Percentiles rank a stretch among this genome's conserved stretches.
Conservation (phyloP, 352 stramenopile genomes). For the Globisporangium viniferum region DNA sequence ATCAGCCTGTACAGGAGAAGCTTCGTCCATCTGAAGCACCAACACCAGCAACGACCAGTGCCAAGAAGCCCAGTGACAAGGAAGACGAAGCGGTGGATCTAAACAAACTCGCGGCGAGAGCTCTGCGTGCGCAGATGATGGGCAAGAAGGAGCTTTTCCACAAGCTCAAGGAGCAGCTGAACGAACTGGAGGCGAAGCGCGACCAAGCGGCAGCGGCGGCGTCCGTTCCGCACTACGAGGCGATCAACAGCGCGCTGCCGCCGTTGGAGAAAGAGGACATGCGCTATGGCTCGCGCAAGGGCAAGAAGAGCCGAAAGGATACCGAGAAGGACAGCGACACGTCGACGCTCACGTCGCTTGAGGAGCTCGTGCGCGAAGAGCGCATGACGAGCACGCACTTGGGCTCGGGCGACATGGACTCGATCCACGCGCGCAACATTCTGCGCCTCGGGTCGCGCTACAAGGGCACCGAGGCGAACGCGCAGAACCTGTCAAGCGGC, state of each 20-base stretch:
- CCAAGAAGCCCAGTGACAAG: background rate
- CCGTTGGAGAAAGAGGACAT: slow-evolving; percentile 70
- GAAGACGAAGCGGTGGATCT: slow-evolving; percentile 43
- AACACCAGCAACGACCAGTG: background rate
- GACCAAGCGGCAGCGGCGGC: slow-evolving; percentile 37
- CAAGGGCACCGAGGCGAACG: slow-evolving; percentile 63
- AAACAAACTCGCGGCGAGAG: slow-evolving; percentile 79
- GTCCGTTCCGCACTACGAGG: slow-evolving; percentile 58
- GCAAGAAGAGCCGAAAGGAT: slow-evolving; percentile 53
- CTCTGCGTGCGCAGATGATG: slow-evolving; percentile 80
- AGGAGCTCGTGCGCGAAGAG: slow-evolving; percentile 80
- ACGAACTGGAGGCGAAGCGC: slow-evolving; percentile 68
- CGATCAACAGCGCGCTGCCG: slow-evolving; percentile 52
- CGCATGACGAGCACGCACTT: slow-evolving; percentile 45
- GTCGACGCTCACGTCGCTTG: slow-evolving; percentile 35
- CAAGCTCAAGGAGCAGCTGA: slow-evolving; percentile 72
- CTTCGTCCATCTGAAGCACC: too few relatives aligned
- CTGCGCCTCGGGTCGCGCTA: slow-evolving; percentile 69
- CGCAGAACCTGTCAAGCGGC: slow-evolving; percentile 61
- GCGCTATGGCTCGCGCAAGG: slow-evolving; percentile 49
- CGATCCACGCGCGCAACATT: slow-evolving; percentile 67
- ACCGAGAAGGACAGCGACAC: slow-evolving; percentile 17
- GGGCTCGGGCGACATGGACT: slow-evolving; percentile 64
- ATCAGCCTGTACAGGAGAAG: background rate
- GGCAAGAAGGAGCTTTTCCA: slow-evolving; percentile 73